Evolutionary conservation across 768 basidiomycete genomes (phyloP).

Genomic region (Termitomyces sp.): DNA sequence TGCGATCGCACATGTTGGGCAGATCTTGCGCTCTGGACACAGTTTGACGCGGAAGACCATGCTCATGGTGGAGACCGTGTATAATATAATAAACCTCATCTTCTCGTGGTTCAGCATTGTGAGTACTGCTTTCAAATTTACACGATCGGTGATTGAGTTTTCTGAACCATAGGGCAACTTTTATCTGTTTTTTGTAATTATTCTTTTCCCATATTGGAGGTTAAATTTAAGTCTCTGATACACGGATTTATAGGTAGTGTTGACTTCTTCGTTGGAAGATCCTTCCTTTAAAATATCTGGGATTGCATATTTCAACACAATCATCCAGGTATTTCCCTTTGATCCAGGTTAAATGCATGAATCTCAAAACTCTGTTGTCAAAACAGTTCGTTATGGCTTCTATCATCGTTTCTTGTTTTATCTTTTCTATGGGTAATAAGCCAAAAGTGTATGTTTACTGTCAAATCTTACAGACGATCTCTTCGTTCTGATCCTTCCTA

Average conservation of each 20-base stretch:
- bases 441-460: slow-evolving; percentile 62
- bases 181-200: slow-evolving; percentile 86
- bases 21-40: slow-evolving; percentile 80
- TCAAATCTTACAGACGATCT: neutral
- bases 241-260: slow-evolving; percentile 53
- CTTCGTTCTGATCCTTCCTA: neutral
- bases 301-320: slow-evolving; percentile 71
- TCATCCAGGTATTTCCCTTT: slow-evolving; percentile 57
- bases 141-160: neutral
- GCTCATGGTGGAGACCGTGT: slow-evolving; percentile 78
- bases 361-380: neutral
- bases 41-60: slow-evolving; percentile 68
- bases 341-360: neutral
- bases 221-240: neutral
- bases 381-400: slow-evolving; percentile 78
- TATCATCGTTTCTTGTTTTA: slow-evolving; percentile 83
- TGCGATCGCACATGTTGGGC: slow-evolving; percentile 83
- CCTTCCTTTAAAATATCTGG: slow-evolving; percentile 57
- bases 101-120: slow-evolving; percentile 95
- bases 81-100: slow-evolving; percentile 82
- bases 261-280: slow-evolving; percentile 86
- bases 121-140: slow-evolving; percentile 25
- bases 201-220: neutral
- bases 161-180: slow-evolving; percentile 71
- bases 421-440: slow-evolving; percentile 95